phyloP scores from a whole-genome alignment of 139 green algal species.

The Nannochloris sp. region DNA sequence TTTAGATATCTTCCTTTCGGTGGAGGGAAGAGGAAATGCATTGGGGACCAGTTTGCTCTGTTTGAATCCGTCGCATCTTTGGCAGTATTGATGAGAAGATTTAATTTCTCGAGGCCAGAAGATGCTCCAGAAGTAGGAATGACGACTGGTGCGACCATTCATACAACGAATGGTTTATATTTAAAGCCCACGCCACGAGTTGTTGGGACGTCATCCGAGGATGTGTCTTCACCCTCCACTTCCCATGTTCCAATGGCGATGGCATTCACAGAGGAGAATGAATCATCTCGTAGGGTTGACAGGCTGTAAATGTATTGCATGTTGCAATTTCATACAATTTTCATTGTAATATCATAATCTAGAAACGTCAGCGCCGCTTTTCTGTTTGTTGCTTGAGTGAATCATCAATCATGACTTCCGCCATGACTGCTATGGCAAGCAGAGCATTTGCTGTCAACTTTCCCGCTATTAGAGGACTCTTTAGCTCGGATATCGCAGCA shows the following conservation, averaged over 20 bases:
- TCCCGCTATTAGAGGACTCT: slow-evolving; percentile 2
- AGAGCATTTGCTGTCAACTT: slow-evolving; percentile 11
- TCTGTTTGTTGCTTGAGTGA: neutral
- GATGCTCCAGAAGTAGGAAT: slow-evolving; percentile 55
- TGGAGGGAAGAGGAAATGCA: slow-evolving; percentile 72
- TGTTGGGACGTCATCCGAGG: neutral
- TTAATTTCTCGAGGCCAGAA: slow-evolving; percentile 60
- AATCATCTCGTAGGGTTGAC: too few species aligned
- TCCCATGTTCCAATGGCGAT: neutral
- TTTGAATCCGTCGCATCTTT: slow-evolving; percentile 80
- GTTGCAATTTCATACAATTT: too few species aligned
- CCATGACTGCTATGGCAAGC: slow-evolving; percentile 20
- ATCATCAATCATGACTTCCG: slow-evolving; percentile 7
- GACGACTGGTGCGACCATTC: slow-evolving; percentile 81
- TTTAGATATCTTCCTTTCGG: slow-evolving; percentile 77
- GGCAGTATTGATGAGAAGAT: slow-evolving; percentile 73
- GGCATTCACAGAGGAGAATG: too few species aligned
- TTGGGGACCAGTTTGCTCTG: slow-evolving; percentile 85
- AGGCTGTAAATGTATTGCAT: too few species aligned
- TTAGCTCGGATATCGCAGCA: slow-evolving; percentile 12
- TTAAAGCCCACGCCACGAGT: slow-evolving; percentile 31
- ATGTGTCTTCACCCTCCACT: neutral
- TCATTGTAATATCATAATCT: too few species aligned
- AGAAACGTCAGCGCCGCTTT: too few species aligned
- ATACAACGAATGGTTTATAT: slow-evolving; percentile 67